Base-by-base conservation (phyloP, 345 rosid genomes). In the Microcos paniculata region DNA sequence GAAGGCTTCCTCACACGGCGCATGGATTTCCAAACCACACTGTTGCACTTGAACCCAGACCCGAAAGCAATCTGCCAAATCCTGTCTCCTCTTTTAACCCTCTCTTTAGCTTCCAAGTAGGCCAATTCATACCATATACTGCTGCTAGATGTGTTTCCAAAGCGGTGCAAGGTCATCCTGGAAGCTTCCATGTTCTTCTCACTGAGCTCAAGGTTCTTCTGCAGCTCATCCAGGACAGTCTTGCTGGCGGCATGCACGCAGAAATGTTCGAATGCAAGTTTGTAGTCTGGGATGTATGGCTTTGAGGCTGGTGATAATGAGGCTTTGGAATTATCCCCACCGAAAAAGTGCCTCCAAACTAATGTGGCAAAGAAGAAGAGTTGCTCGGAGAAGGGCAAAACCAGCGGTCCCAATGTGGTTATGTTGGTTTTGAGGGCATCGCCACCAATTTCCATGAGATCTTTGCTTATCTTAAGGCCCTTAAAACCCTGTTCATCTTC, bases 31-130 rank as follows among this genome's bases (percentile, higher is more conserved):
- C 96, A 95, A 16, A 95, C 99, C 64, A 91, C 78, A 64, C 96
- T 95, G 81, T 95, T 95, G 86, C 99, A 95, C 89, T 95, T 95
- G 46, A 95, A 93, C 28, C 99, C 98, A 0, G 98, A 93, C 33
- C 96, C 99, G 16, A 88, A 95, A 0, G 98, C 87, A 3, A 91
- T 84, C 83, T 95, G 98, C 98, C 99, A 95, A 45, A 95, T 82
- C 78, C 97, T 84, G 38, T 93, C 98, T 0, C 98, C 97, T 33
- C 88, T 85, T 57, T 81, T 87, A 0, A 95, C 91, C 81, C 82
- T 88, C 71, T 89, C 94, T 80, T 95, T 95, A 16, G 99, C 98
- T 72, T 95, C 99, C 85, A 90, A 57, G 70, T 93, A 95, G 14
- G 98, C 94, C 72, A 95, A 68, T 85, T 93, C 97, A 14, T 91